phyloP scores from a whole-genome alignment of 2,329 filamentous ascomycete species.

The Fusarium robinianum region DNA sequence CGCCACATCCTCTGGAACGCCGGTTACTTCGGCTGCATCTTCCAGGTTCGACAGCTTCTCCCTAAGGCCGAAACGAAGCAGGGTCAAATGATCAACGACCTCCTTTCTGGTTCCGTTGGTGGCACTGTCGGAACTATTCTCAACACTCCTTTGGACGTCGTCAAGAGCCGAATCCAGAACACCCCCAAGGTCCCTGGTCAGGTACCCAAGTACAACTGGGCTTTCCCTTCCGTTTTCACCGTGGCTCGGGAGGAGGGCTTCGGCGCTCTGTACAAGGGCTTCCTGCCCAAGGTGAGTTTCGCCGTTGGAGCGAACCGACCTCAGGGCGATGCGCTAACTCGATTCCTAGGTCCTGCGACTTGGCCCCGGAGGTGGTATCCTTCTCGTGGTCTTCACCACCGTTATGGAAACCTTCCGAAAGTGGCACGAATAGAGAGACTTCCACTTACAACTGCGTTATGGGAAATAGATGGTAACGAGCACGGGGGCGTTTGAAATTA shows the following conservation, averaged over 20 bases:
- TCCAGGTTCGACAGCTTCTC: conserved; percentile 87
- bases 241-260: conserved; percentile 95
- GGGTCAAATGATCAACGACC: conserved; percentile 81
- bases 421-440: conserved; percentile 38
- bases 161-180: conserved; percentile 98
- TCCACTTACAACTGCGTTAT: conserved; percentile 11
- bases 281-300: conserved; percentile 90
- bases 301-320: not conserved
- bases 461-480: conserved; percentile 7
- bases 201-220: conserved; percentile 98
- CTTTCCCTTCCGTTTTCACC: conserved; percentile 82
- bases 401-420: conserved; percentile 92
- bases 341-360: conserved; percentile 49
- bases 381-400: conserved; percentile 84
- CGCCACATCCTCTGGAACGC: conserved; percentile 89
- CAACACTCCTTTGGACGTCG: conserved; percentile 96
- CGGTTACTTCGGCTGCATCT: conserved; percentile 98
- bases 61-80: conserved; percentile 81
- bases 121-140: conserved; percentile 87
- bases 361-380: conserved; percentile 65
- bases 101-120: conserved; percentile 84
- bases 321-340: conserved; percentile 8
- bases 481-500: conserved; percentile 9
- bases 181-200: conserved; percentile 79
- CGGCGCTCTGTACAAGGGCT: conserved; percentile 92